A percentile compares a stretch with the other conserved stretches of the same genome.
phyloP scores from a whole-genome alignment of 257 asterid genomes.

The Solanum lignicaule region DNA sequence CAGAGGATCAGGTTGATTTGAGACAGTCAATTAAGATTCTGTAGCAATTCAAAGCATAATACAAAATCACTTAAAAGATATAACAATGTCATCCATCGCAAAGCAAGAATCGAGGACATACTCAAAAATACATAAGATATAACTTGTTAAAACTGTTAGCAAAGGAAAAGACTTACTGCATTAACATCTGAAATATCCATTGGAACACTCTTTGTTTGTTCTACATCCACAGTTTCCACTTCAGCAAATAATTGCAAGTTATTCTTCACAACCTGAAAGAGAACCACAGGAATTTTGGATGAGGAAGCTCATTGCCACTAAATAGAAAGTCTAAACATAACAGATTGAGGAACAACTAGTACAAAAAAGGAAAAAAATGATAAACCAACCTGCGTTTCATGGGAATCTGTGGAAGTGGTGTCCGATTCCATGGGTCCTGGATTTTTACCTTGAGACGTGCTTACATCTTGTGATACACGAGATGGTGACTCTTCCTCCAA shows the following conservation, averaged over 20 bases:
- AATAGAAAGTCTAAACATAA: background rate
- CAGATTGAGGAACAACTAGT: background rate
- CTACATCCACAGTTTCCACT: conserved; percentile 24
- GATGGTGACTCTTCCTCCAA: conserved; percentile 22
- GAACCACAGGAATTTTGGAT: background rate
- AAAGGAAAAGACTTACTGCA: conserved; percentile 27
- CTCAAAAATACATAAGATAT: background rate
- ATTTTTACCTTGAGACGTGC: conserved; percentile 25
- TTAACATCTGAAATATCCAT: conserved; percentile 20
- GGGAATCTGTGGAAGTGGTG: conserved; percentile 19
- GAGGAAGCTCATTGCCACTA: background rate
- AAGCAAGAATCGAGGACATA: background rate
- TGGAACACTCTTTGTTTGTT: conserved; percentile 13
- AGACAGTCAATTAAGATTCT: background rate
- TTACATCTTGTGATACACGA: conserved; percentile 26
- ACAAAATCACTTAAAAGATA: background rate
- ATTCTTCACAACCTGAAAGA: conserved; percentile 26
- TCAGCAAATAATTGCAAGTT: conserved; percentile 24
- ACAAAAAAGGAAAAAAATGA: background rate
- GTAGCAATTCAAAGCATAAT: background rate
- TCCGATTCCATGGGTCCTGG: conserved; percentile 21
- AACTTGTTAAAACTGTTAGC: background rate
- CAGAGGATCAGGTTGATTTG: background rate
- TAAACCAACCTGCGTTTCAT: conserved; percentile 34
- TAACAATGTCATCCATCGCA: background rate